phyloP scores from a whole-genome alignment of 495 filamentous ascomycete species.

The Oidiodendron maius region DNA sequence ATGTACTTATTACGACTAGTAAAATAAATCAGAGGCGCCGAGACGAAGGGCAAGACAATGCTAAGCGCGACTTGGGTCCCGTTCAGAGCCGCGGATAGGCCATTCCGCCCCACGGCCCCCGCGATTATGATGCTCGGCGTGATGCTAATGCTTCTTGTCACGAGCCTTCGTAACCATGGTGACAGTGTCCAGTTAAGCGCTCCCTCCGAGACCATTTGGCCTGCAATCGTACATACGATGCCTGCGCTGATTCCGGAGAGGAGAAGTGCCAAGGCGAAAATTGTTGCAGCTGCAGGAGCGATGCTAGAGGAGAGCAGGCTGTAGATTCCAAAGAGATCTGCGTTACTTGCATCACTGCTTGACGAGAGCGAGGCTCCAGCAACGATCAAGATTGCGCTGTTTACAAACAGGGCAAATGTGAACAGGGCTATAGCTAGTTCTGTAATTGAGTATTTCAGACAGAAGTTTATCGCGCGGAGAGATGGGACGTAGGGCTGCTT shows the following conservation, averaged over 20 bases:
- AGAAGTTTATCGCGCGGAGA: conserved; percentile 68
- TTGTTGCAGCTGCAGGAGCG: conserved; percentile 56
- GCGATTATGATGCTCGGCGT: conserved; percentile 79
- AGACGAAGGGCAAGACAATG: conserved; percentile 75
- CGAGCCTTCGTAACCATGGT: conserved; percentile 44
- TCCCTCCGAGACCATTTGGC: conserved; percentile 54
- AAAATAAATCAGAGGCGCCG: conserved; percentile 81
- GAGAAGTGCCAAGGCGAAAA: conserved; percentile 50
- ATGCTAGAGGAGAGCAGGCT: conserved; percentile 63
- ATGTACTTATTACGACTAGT: conserved; percentile 79
- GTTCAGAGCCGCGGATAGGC: conserved; percentile 67
- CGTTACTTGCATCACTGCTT: conserved; percentile 47
- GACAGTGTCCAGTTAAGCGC: conserved; percentile 41
- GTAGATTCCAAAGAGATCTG: conserved; percentile 81
- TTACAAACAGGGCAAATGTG: conserved; percentile 91
- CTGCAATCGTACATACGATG: conserved; percentile 54
- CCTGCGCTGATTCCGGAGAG: conserved; percentile 48
- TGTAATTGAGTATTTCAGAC: conserved; percentile 73
- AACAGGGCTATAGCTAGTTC: conserved; percentile 75
- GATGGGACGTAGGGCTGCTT: conserved; percentile 70
- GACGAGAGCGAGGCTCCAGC: conserved; percentile 72
- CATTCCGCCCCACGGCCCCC: conserved; percentile 65
- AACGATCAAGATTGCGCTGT: conserved; percentile 84
- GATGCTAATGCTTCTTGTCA: conserved; percentile 65
- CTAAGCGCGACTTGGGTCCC: conserved; percentile 76